These are phyloP conservation scores for Gnomoniopsis sp. DNA, from an alignment of 2,329 filamentous ascomycete species.

Conservation along the genomic window DNA sequence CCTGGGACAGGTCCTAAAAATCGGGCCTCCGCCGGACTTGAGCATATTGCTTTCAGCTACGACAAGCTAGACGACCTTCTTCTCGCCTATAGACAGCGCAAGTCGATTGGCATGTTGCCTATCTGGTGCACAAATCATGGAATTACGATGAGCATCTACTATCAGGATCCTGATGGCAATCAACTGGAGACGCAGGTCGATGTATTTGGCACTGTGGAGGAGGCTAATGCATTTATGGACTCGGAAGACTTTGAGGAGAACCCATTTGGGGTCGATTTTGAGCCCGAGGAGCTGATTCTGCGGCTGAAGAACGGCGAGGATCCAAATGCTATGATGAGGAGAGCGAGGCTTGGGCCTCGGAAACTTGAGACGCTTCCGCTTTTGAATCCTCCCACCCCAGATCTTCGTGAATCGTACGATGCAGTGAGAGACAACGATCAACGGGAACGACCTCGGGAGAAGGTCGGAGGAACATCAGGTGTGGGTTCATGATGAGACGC, in stretches of 20 bases:
- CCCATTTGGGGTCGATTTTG: conserved; percentile 24
- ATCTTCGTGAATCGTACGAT: conserved; percentile 1
- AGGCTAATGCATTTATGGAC: conserved; percentile 37
- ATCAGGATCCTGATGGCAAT: conserved; percentile 47
- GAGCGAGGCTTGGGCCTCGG: not conserved
- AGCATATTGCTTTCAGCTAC: conserved; percentile 42
- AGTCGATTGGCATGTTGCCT: conserved; percentile 34
- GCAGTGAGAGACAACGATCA: no score
- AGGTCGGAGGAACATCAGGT: no score
- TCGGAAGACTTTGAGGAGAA: conserved; percentile 35
- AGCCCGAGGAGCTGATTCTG: conserved; percentile 15
- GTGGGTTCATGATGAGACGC: no score
- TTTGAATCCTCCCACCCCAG: not conserved
- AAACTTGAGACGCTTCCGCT: not conserved
- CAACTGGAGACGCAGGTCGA: conserved; percentile 44
- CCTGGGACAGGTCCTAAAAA: conserved; percentile 24
- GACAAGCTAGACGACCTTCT: conserved; percentile 32
- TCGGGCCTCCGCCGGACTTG: conserved; percentile 28
- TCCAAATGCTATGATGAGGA: not conserved
- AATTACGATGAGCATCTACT: conserved; percentile 44
- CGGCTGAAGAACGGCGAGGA: not conserved
- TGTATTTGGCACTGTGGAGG: conserved; percentile 34
- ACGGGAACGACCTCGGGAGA: no score
- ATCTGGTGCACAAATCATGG: conserved; percentile 45
- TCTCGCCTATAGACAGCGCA: conserved; percentile 33